Percentiles rank a stretch among this genome's conserved stretches.
Conservation (phyloP, 2,329 filamentous ascomycete genomes). For the Annulohypoxylon truncatum region DNA sequence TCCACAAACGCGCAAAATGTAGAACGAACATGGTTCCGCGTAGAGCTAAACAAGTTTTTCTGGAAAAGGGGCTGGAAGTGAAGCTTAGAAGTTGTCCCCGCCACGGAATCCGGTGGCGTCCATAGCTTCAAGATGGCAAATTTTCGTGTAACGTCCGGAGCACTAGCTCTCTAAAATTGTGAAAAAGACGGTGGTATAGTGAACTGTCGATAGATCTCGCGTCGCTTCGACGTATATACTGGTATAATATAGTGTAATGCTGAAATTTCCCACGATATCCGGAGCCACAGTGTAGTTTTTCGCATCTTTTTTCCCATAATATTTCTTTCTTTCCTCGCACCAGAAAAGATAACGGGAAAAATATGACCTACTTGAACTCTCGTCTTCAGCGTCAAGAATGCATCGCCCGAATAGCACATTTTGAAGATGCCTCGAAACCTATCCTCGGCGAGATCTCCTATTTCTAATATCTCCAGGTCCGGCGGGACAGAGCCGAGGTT, state of each 20-base stretch:
- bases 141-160: constrained; percentile 20
- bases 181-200: constrained; percentile 7
- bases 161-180: constrained; percentile 41
- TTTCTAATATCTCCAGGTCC: constrained; percentile 95
- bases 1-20: constrained; percentile 47
- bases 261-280: constrained; percentile 2
- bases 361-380: constrained; percentile 81
- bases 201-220: neutral
- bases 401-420: constrained; percentile 97
- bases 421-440: constrained; percentile 98
- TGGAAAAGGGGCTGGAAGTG: constrained; percentile 21
- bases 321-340: neutral
- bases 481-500: constrained; percentile 95
- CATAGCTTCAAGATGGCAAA: constrained; percentile 8
- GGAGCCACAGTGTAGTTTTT: neutral
- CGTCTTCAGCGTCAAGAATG: constrained; percentile 93
- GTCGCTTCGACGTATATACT: constrained; percentile 17
- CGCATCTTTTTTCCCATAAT: neutral
- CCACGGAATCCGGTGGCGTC: constrained; percentile 9
- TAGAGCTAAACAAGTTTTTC: constrained; percentile 27
- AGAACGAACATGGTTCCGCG: constrained; percentile 24
- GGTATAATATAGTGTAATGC: constrained; percentile 5
- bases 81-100: constrained; percentile 1
- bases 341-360: constrained; percentile 6
- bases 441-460: constrained; percentile 96